phyloP scores from a whole-genome alignment of 2,329 filamentous ascomycete species.

The Aureobasidium melanogenum region DNA sequence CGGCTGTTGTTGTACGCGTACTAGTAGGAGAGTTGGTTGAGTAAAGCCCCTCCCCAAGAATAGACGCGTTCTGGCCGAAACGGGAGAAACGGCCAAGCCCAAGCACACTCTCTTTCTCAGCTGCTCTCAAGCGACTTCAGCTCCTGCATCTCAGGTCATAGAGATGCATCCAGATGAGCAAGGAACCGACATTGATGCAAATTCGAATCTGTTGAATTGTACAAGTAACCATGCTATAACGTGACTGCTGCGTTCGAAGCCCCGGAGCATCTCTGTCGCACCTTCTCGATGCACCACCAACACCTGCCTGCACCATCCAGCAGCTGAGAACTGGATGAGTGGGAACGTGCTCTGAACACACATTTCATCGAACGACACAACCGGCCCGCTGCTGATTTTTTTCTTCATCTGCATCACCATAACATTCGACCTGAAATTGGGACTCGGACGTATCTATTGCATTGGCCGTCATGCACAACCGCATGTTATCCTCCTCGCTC shows the following conservation, averaged over 20 bases:
- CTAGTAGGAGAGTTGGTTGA: slow-evolving; percentile 1
- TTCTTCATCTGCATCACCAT: no score
- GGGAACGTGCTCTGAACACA: not conserved
- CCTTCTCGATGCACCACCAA: not conserved
- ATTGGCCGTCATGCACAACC: no score
- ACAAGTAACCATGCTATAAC: no score
- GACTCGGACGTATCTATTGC: no score
- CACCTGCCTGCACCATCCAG: not conserved
- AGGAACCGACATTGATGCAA: not conserved
- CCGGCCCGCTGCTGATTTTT: not conserved
- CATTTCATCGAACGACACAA: not conserved
- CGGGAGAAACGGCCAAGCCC: slow-evolving; percentile 10
- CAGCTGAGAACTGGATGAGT: not conserved
- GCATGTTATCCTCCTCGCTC: no score
- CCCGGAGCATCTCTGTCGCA: not conserved
- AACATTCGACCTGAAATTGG: no score
- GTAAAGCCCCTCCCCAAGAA: not conserved
- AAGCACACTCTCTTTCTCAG: not conserved
- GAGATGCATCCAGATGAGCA: not conserved
- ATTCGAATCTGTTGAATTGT: not conserved
- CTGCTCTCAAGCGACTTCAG: not conserved
- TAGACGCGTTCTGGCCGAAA: not conserved
- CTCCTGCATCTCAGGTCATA: not conserved
- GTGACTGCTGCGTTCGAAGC: not conserved
- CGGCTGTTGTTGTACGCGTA: not conserved